Conservation (phyloP, 208 protist species). For the Leishmania major region DNA sequence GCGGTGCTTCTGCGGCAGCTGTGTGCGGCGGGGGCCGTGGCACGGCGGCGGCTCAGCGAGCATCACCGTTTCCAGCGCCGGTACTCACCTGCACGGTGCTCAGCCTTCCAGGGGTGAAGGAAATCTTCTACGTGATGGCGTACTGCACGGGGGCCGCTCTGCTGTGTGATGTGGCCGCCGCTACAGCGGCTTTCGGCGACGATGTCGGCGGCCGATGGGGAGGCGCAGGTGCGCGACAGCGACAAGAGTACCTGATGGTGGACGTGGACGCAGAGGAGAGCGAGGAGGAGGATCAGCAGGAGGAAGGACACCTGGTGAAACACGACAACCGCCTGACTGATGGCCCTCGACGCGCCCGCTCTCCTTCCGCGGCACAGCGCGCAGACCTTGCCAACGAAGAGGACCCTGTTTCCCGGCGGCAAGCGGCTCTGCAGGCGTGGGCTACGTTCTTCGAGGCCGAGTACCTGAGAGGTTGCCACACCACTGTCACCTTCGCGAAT, state of each 20-base stretch:
- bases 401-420: slow-evolving; percentile 11
- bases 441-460: slow-evolving; percentile 16
- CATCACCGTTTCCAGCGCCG: neutral
- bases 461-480: slow-evolving; percentile 5
- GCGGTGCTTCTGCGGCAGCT: neutral
- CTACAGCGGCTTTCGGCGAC: neutral
- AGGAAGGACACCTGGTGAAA: neutral
- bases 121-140: slow-evolving; percentile 70
- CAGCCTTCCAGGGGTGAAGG: slow-evolving; percentile 47
- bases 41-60: neutral
- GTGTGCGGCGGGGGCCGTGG: neutral
- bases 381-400: slow-evolving; percentile 23
- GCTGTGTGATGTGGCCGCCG: slow-evolving; percentile 30
- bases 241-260: slow-evolving; percentile 6
- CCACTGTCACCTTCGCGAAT: neutral
- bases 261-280: slow-evolving; percentile 26
- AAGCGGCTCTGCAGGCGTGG: slow-evolving; percentile 26
- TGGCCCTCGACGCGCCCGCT: neutral
- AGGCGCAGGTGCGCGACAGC: neutral
- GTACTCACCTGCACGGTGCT: slow-evolving; percentile 41
- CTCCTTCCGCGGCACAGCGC: neutral
- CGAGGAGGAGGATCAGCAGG: slow-evolving; percentile 7
- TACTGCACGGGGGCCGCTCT: slow-evolving; percentile 66
- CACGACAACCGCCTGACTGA: neutral
- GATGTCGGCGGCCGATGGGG: neutral